Percentiles rank a stretch among this genome's conserved stretches.
Conservation (phyloP, 768 basidiomycete species). For the Sporobolomyces pararoseus region DNA sequence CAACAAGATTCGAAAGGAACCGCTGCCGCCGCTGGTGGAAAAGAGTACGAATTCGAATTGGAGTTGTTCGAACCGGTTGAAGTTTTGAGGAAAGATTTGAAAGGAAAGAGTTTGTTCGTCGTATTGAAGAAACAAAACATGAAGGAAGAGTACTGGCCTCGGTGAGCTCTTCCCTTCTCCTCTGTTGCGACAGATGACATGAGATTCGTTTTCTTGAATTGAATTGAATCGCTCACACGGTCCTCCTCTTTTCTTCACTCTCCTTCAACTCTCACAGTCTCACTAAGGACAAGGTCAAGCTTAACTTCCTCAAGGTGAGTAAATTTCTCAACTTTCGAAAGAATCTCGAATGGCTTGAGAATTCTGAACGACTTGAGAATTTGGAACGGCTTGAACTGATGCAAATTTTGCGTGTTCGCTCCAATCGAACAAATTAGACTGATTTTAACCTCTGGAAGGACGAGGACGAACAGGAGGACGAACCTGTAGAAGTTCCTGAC, state of each 20-base stretch:
- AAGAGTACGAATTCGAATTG: constrained; percentile 69
- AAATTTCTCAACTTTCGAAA: background rate
- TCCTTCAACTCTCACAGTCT: constrained; percentile 53
- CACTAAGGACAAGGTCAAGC: constrained; percentile 79
- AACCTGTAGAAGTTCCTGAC: constrained; percentile 54
- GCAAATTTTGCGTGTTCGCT: no score
- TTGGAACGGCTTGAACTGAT: no score
- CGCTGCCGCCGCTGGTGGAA: constrained; percentile 54
- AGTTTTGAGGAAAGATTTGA: constrained; percentile 62
- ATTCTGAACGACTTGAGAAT: no score
- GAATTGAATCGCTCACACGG: background rate
- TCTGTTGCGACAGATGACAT: no score
- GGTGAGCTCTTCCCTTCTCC: background rate
- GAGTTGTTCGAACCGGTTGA: constrained; percentile 72
- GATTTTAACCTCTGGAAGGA: constrained; percentile 66
- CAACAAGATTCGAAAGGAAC: constrained; percentile 40
- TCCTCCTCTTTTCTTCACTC: background rate
- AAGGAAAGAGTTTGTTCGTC: constrained; percentile 64
- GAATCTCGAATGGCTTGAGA: no score
- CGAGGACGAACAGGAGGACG: constrained; percentile 90
- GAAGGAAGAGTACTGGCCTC: constrained; percentile 80
- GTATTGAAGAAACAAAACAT: constrained; percentile 75
- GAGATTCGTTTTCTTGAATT: background rate
- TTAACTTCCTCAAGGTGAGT: constrained; percentile 67
- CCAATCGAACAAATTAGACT: no score